Evolutionary conservation across 129 eudicot species (phyloP).

Genomic region (Flaveria bidentis): DNA sequence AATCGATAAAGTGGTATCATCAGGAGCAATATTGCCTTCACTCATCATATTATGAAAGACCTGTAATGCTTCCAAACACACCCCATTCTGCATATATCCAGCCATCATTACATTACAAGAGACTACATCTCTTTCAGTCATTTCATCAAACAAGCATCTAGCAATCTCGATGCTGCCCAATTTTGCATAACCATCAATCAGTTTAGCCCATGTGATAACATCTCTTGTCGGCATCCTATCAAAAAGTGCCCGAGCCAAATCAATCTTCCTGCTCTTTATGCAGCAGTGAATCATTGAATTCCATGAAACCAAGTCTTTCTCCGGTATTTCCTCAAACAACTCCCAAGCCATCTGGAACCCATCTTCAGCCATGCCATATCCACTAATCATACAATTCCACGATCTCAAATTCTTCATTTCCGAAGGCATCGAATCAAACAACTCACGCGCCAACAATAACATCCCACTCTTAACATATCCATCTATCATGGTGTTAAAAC

Average conservation of each 20-base stretch:
- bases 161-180: slow-evolving; percentile 54
- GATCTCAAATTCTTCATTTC: slow-evolving; percentile 65
- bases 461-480: slow-evolving; percentile 68
- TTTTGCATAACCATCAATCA: slow-evolving; percentile 73
- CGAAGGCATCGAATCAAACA: slow-evolving; percentile 58
- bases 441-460: slow-evolving; percentile 43
- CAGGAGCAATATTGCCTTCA: slow-evolving; percentile 44
- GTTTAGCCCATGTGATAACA: slow-evolving; percentile 63
- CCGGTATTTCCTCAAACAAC: slow-evolving; percentile 68
- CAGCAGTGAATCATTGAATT: slow-evolving; percentile 68
- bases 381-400: slow-evolving; percentile 73
- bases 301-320: slow-evolving; percentile 72
- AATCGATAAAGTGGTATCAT: slow-evolving; percentile 47
- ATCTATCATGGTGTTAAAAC: slow-evolving; percentile 70
- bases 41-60: slow-evolving; percentile 47
- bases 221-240: slow-evolving; percentile 60
- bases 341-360: slow-evolving; percentile 55
- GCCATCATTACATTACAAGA: slow-evolving; percentile 80
- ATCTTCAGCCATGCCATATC: slow-evolving; percentile 43
- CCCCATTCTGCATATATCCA: slow-evolving; percentile 63
- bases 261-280: slow-evolving; percentile 50
- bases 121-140: slow-evolving; percentile 63
- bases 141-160: slow-evolving; percentile 60
- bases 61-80: slow-evolving; percentile 48
- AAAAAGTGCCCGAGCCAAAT: slow-evolving; percentile 49